Evolutionary conservation across 1,284 basidiomycete species (phyloP).

Genomic region (Pholiota adiposa): DNA sequence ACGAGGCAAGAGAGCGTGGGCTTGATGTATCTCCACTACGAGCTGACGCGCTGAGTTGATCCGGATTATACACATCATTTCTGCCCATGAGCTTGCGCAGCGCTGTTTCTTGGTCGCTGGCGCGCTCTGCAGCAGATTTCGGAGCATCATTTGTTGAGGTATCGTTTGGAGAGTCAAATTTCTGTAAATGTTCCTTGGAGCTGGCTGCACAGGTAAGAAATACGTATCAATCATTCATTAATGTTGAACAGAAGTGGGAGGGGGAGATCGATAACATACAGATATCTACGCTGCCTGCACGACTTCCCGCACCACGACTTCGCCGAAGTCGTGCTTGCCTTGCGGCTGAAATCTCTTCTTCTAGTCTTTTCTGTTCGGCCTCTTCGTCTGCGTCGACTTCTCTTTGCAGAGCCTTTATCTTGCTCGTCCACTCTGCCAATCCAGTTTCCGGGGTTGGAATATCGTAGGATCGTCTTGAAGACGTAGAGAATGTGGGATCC

Average conservation of each 20-base stretch:
- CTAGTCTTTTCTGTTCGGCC: constrained; percentile 69
- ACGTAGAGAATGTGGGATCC: constrained; percentile 24
- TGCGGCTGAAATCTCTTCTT: constrained; percentile 77
- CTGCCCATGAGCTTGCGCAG: constrained; percentile 38
- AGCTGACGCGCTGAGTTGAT: constrained; percentile 20
- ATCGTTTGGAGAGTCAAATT: constrained; percentile 18
- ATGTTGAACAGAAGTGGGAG: background rate
- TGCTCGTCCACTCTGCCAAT: constrained; percentile 79
- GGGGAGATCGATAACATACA: constrained; percentile 41
- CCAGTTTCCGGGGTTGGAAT: constrained; percentile 57
- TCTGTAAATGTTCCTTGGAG: constrained; percentile 14
- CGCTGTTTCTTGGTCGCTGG: constrained; percentile 49
- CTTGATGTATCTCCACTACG: constrained; percentile 34
- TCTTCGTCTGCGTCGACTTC: constrained; percentile 82
- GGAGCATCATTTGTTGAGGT: constrained; percentile 28
- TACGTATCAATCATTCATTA: constrained; percentile 5
- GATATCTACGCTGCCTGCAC: constrained; percentile 44
- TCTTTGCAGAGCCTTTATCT: constrained; percentile 76
- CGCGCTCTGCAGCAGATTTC: constrained; percentile 37
- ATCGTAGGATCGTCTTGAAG: constrained; percentile 32
- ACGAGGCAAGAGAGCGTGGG: constrained; percentile 72
- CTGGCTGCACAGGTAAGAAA: constrained; percentile 11
- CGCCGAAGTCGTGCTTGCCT: constrained; percentile 67
- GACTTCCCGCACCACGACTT: constrained; percentile 52
- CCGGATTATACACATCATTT: constrained; percentile 30